Evolutionary conservation across 805 yeast genomes (phyloP), one percentile per base, ranked within the genome.

Genomic region (Metschnikowia henanensis): DNA sequence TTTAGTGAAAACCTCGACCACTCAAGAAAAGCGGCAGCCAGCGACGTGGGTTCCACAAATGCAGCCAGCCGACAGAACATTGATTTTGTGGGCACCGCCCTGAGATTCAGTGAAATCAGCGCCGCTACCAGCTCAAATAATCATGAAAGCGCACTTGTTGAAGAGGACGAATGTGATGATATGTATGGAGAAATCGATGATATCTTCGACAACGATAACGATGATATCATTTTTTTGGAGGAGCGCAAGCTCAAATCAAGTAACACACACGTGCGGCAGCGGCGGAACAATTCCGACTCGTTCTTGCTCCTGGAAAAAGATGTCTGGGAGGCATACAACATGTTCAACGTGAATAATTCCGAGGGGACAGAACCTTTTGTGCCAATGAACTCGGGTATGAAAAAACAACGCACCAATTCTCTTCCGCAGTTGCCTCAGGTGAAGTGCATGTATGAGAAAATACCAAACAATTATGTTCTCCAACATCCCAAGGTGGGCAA

Each of bases 381-480:
- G 10, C 28, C 39, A 15, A 10, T 43, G 18, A 36, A 33, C 20
- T 25, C 55, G 36, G 34, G 52, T 43, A 19, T 41, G 37, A 67
- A 68, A 46, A 70, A 70, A 46, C 73, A 67, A 47, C 50, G 76
- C 38, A 70, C 75, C 1, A 68, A 62, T 43, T 69, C 75, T 5
- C 59, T 71, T 34, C 76, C 76, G 1, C 76, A 71, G 47, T 58
- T 71, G 32, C 76, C 76, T 2, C 76, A 70, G 46, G 76, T 61
- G 3, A 62, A 57, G 39, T 71, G 76, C 46, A 61, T 69, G 44
- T 71, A 71, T 53, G 65, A 65, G 37, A 67, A 66, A 41, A 46
- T 70, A 8, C 73, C 73, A 13, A 59, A 56, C 34, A 64, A 62
- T 43, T 67, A 68, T 39, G 61, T 68, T 17, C 53, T 64, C 19